Base-by-base conservation (phyloP, 1,139 yeast species). In the Yamadazyma taylorii region DNA sequence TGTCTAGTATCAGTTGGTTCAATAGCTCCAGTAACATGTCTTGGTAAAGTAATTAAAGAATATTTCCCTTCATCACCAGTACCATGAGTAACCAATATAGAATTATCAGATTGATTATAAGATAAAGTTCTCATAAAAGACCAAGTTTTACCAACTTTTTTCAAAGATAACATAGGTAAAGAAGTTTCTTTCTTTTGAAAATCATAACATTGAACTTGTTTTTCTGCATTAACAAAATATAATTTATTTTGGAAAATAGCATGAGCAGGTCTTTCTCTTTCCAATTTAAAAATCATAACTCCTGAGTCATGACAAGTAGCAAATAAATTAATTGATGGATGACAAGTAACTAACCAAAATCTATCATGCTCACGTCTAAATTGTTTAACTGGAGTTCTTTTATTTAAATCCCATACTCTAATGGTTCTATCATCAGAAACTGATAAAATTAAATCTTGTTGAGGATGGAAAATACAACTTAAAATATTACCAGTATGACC, bases 271-370 rank as follows among this genome's bases (percentile, higher is more conserved):
- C 98, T 81, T 72, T 94, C 99, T 58, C 98, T 84, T 61, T 89
- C 97, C 46, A 94, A 75, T 66, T 94, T 94, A 77, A 94, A 94
- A 38, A 94, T 95, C 96, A 92, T 90, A 22, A 90, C 96, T 58
- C 99, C 99, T 11, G 89, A 77, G 63, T 94, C 98, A 63, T 92
- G 97, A 55, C 96, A 94, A 27, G 97, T 86, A 36, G 97, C 98
- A 68, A 92, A 90, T 55, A 92, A 74, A 60, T 92, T 92, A 62
- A 90, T 84, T 35, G 75, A 71, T 41, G 97, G 97, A 60, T 94
- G 99, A 33, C 89, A 77, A 15, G 90, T 82, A 50, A 92, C 74
- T 52, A 87, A 73, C 98, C 98, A 94, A 65, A 94, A 90, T 57
- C 97, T 79, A 62, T 92, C 98, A 53, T 81, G 77, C 51, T 92